Base-by-base conservation (phyloP, 495 filamentous ascomycete genomes). In the Margaritispora aquatica region DNA sequence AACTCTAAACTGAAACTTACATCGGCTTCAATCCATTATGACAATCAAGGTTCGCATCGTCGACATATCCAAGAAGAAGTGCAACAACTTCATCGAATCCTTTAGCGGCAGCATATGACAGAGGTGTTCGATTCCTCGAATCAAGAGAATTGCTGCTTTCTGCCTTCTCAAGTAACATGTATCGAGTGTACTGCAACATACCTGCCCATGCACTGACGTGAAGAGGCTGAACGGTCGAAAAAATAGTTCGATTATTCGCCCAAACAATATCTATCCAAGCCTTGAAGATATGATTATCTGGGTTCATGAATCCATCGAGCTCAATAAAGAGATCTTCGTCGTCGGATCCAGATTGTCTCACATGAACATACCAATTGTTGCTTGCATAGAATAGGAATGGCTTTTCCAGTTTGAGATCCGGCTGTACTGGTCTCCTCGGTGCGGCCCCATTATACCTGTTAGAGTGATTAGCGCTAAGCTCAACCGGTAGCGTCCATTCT, bases 321-420 rank as follows among this genome's bases (percentile, higher is more conserved):
- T 20, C 5, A 15, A 22, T 3, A 27, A 57, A 36, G 23, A 66
- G 47, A 19, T 41, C 24, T 22, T n/a, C 17, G 55, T 69, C 53
- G 13, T 8, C 1, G 21, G 1, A 20, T 3, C 29, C 49, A 4
- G 13, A 29, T 13, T 55, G 54, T 2, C 29, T 22, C 0, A 59
- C 65, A 60, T 74, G 72, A 34, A 63, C 50, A 31, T 52, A 55
- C 66, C 65, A 69, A 52, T 72, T 65, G 3, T 48, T 36, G 7
- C 54, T 24, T 1, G 72, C 68, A 59, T 74, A 74, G 17, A 66
- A 49, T 4, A 71, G 29, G 46, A 74, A 70, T 8, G 68, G 67
- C 51, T 63, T 51, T 26, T 59, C n/a, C 10, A 61, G 11, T 26
- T 38, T 61, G 34, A 53, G 19, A 7, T 41, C 21, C 24, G 21